Evolutionary conservation across 208 protist genomes (phyloP).

Genomic region (Naegleria lovaniensis): DNA sequence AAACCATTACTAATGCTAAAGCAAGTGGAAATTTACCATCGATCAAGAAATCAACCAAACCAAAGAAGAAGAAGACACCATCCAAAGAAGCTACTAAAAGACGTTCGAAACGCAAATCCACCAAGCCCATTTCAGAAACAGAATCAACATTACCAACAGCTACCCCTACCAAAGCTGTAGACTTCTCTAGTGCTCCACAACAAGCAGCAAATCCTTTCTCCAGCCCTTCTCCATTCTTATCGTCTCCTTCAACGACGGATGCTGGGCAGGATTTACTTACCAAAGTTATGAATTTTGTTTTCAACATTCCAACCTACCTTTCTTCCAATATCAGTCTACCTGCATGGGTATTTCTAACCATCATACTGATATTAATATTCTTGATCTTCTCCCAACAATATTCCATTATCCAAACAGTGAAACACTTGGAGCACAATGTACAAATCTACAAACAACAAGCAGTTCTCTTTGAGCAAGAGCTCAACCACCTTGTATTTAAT

Average conservation of each 20-base stretch:
- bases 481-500: background rate
- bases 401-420: background rate
- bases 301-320: background rate
- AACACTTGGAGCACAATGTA: background rate
- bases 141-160: background rate
- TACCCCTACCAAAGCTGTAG: background rate
- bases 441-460: background rate
- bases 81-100: background rate
- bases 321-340: background rate
- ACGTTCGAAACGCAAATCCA: background rate
- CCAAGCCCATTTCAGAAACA: background rate
- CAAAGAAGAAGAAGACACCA: background rate
- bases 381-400: background rate
- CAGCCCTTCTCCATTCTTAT: background rate
- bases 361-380: background rate
- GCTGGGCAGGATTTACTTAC: background rate
- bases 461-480: background rate
- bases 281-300: background rate
- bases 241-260: background rate
- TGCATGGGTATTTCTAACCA: background rate
- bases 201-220: background rate
- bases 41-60: background rate
- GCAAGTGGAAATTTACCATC: background rate
- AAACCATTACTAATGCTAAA: background rate
- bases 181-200: background rate